Base-by-base conservation (phyloP, 2,329 filamentous ascomycete species). In the Nothophoma quercina region DNA sequence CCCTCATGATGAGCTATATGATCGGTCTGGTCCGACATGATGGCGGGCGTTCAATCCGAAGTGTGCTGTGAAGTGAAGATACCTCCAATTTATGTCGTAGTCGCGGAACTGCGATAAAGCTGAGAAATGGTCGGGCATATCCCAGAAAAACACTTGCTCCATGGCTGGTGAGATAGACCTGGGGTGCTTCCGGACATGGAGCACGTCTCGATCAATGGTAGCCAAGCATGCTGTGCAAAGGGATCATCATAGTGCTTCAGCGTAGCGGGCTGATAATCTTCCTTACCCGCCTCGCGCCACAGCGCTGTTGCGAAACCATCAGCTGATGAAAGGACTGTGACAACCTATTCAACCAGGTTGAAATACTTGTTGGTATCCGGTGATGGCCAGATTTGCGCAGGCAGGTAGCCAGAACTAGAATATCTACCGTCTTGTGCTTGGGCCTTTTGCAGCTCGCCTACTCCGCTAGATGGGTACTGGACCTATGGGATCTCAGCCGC, bases 171-270 rank as follows among this genome's bases (percentile, higher is more conserved):
- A 8, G 3, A 7, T 10, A 5, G 33, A 9, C 18, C 18, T 7
- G 23, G 22, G 13, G 18, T 30, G 18, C 12, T 8, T 36, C n/a
- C 32, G 7, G 12, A 18, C 12, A 23, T 18, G 22, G 18, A 18
- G 13, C 8, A 6, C 18, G 18, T 30, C 10, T 38, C 7, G n/a
- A 25, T 19, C 15, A 26, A 18, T 21, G 15, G 10, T 3, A 15
- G 25, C 39, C 21, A 28, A 25, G 47, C 33, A 44, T 44, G 47
- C 25, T 33, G 39, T 50, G 47, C 16, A 22, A 40, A 22, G 6
- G 21, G 12, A 18, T 25, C 25, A 22, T 28, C 13, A 35, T 29
- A 25, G n/a, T 30, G 12, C 33, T n/a, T 38, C 2, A 36, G 32
- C 33, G 19, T 12, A 46, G 18, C 25, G 26, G 13, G 18, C 10